Conservation (phyloP, 352 stramenopile genomes). For the Phytophthora palmivora region DNA sequence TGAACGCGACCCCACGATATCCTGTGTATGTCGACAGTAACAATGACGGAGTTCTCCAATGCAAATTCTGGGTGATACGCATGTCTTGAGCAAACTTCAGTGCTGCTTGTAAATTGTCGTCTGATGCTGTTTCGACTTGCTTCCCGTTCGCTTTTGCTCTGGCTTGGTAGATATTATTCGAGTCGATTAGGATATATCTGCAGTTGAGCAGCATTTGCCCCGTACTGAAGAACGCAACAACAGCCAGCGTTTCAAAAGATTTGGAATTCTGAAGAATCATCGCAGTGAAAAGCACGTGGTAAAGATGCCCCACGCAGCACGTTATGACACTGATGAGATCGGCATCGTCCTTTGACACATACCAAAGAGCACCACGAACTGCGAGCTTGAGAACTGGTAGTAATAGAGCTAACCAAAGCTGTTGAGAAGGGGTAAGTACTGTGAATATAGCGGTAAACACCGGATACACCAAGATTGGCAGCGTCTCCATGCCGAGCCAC, state of each 20-base stretch:
- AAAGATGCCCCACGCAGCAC: constrained; percentile 41
- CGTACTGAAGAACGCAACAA: constrained; percentile 37
- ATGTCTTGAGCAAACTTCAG: constrained; percentile 21
- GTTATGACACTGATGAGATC: constrained; percentile 43
- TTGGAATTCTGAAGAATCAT: constrained; percentile 54
- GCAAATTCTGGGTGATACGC: constrained; percentile 29
- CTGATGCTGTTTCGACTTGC: not conserved
- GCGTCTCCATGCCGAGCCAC: constrained; percentile 25
- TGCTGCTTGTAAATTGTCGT: not conserved
- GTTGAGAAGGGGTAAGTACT: constrained; percentile 27
- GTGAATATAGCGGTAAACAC: constrained; percentile 47
- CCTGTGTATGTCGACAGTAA: constrained; percentile 39
- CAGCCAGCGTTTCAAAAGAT: constrained; percentile 33
- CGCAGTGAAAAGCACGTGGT: constrained; percentile 53
- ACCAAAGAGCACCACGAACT: constrained; percentile 31
- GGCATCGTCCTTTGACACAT: constrained; percentile 29
- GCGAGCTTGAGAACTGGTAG: constrained; percentile 47
- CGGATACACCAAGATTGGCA: constrained; percentile 45
- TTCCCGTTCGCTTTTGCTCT: constrained; percentile 6
- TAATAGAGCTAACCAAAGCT: constrained; percentile 43
- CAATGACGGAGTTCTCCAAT: constrained; percentile 22
- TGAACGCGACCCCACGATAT: constrained; percentile 21
- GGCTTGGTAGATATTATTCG: constrained; percentile 5
- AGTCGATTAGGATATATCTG: constrained; percentile 20
- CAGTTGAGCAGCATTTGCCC: constrained; percentile 44